Base-by-base conservation (phyloP, 164 flowering plant genomes). In the Pachysandra terminalis region DNA sequence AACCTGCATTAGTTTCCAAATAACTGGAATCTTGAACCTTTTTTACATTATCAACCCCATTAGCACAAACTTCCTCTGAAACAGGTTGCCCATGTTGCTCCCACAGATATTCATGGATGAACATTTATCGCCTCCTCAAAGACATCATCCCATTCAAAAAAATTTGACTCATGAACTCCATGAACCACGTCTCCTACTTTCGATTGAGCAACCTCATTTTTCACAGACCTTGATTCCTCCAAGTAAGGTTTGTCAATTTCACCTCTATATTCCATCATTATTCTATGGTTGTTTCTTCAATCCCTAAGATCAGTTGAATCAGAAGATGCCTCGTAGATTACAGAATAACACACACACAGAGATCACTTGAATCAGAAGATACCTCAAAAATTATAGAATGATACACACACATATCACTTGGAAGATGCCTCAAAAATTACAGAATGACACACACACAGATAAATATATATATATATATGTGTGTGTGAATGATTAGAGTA, bases 71-170 rank as follows among this genome's bases (percentile, higher is more conserved):
- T 19, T 32, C 61, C 26, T 54, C 75, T 27, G 22, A n/a, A n/a
- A n/a, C n/a, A n/a, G n/a, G n/a, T n/a, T n/a, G n/a, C n/a, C n/a
- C n/a, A n/a, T n/a, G n/a, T n/a, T n/a, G n/a, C n/a, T n/a, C n/a
- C n/a, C n/a, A n/a, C n/a, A n/a, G n/a, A 27, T 24, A 52, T 21
- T 25, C 2, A 28, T 65, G n/a, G n/a, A n/a, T n/a, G n/a, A 28
- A 68, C 79, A n/a, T n/a, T n/a, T 9, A 76, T 41, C 0, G 86
- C 88, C 78, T 86, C 92, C 78, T 75, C 89, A 69, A 83, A 84
- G 63, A 73, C 78, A 26, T 81, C 84, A n/a, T n/a, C n/a, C 67
- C 71, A 83, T 49, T 84, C 88, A 2, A 77, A 74, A 54, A 70
- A 80, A 64, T 70, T 81, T 32, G 73, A 21, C 26, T 48, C 76